These are phyloP conservation scores for Calonectria crousiana DNA, from an alignment of 2,329 filamentous ascomycete genomes.

Conservation along the genomic window DNA sequence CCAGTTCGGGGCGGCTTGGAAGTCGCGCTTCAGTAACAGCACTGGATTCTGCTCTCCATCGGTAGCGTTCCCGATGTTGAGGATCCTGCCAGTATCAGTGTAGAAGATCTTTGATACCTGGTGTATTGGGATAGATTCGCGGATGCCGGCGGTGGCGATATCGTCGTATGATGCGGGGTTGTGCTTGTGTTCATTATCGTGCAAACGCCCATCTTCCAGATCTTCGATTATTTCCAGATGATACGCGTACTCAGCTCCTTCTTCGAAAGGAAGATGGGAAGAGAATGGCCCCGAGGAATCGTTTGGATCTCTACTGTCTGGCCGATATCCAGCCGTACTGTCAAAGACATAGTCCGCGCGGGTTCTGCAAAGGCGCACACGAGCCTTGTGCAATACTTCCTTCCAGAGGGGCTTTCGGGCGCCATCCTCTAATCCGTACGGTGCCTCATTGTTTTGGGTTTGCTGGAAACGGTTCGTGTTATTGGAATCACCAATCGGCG, in stretches of 20 bases:
- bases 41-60: conserved; percentile 61
- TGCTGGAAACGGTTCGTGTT: background rate
- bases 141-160: conserved; percentile 59
- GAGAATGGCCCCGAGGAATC: background rate
- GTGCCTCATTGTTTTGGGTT: background rate
- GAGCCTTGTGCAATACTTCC: conserved; percentile 94
- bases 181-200: conserved; percentile 53
- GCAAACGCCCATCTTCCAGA: conserved; percentile 69
- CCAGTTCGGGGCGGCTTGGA: conserved; percentile 24
- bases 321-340: conserved; percentile 32
- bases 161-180: conserved; percentile 53
- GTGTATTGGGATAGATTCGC: conserved; percentile 65
- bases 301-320: background rate
- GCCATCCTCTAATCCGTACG: conserved; percentile 46
- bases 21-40: conserved; percentile 49
- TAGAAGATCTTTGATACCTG: conserved; percentile 92
- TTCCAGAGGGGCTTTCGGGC: conserved; percentile 86
- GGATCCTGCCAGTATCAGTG: conserved; percentile 87
- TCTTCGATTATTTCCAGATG: conserved; percentile 88
- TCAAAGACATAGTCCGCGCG: conserved; percentile 53
- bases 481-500: background rate
- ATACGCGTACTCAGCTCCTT: conserved; percentile 73
- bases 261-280: conserved; percentile 5
- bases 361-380: conserved; percentile 81
- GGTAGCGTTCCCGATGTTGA: conserved; percentile 75